Base-by-base conservation (phyloP, 208 protist genomes). In the Trypanosoma grayi region DNA sequence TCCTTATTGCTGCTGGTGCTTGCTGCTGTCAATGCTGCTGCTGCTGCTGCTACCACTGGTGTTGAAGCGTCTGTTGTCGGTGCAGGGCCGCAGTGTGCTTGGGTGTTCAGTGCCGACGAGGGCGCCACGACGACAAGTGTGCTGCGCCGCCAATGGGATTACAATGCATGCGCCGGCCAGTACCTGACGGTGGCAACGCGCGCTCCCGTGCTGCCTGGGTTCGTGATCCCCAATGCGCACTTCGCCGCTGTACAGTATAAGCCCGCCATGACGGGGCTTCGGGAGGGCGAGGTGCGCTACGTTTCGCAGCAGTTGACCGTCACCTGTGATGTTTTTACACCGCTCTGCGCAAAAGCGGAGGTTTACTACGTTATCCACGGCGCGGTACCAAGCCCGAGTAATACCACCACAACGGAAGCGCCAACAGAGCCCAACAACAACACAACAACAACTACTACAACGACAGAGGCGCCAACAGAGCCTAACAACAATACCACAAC, bases 301-400 rank as follows among this genome's bases (percentile, higher is more conserved):
- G 65, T 47, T 6, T 68, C 51, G 14, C 68, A 76, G 45, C 44
- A 72, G 8, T 9, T 93, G 18, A 50, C 30, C 18, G 70, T 88
- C 20, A 43, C 59, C 47, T 93, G 83, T 59, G 70, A 81, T 69
- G 68, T 60, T n/a, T 65, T 73, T 55, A 85, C 66, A 0, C 31
- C 60, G 5, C 34, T 90, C 6, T 84, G 77, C 51, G 36, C 68
- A 4, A 66, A 28, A 28, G 62, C 72, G 11, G 30, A 39, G 9
- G 77, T 85, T 27, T 81, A 79, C 65, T 82, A 80, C 56, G 51
- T 62, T 27, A 64, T 92, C 2, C n/a, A 54, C 18, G 54, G 44
- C 0, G 48, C 58, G 10, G 28, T 5, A 13, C 53, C 11, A 39
- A 48, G 37, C 9, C 39, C 48, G 6, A 66, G 57, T 9, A 78